phyloP scores from a whole-genome alignment of 1,284 basidiomycete species.

The Xerocomus amazonicus region DNA sequence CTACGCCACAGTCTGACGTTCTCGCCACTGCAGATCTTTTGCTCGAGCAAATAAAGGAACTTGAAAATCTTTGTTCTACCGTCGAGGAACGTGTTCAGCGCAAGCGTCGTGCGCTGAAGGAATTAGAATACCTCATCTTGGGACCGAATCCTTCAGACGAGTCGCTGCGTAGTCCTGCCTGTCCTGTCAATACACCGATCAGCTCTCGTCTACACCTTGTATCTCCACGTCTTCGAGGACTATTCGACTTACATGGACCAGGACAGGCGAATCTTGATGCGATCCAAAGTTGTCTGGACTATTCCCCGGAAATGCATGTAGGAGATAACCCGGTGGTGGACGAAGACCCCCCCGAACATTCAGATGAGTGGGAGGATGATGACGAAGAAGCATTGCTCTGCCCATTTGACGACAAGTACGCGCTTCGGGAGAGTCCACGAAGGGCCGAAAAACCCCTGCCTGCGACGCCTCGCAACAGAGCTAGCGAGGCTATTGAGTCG shows the following conservation, averaged over 20 bases:
- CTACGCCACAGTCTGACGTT: constrained; percentile 13
- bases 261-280: constrained; percentile 22
- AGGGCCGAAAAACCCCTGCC: constrained; percentile 21
- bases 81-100: constrained; percentile 27
- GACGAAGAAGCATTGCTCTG: constrained; percentile 23
- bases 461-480: constrained; percentile 5
- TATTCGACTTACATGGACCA: constrained; percentile 30
- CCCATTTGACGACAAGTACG: constrained; percentile 28
- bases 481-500: constrained; percentile 3
- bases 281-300: constrained; percentile 26
- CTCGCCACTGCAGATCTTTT: constrained; percentile 30
- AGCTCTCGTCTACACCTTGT: constrained; percentile 11
- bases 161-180: constrained; percentile 19
- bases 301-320: constrained; percentile 19
- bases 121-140: constrained; percentile 25
- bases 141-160: constrained; percentile 10
- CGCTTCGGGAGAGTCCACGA: constrained; percentile 5
- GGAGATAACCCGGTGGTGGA: constrained; percentile 3
- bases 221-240: constrained; percentile 30
- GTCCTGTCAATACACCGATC: constrained; percentile 26
- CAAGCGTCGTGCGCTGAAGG: constrained; percentile 27
- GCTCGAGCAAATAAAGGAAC: constrained; percentile 25
- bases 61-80: constrained; percentile 22
- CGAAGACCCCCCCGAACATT: constrained; percentile 6
- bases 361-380: constrained; percentile 27